Base-by-base conservation (phyloP, 2,329 filamentous ascomycete genomes). In the Epichloe scottii region DNA sequence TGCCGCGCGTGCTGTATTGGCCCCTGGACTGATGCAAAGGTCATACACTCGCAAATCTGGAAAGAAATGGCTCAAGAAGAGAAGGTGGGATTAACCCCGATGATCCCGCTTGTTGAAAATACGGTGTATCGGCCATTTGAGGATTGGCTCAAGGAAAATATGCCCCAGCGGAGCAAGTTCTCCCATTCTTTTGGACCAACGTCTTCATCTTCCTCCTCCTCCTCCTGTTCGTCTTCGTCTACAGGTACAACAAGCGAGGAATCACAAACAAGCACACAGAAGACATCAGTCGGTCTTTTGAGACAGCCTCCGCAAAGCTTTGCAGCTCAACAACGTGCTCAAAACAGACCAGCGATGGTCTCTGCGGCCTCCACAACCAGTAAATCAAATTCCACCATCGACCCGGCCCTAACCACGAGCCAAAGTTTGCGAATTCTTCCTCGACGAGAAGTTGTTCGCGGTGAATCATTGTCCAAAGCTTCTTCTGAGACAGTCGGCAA, bases 21-120 rank as follows among this genome's bases (percentile, higher is more conserved):
- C 0, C 76, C 78, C 2, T 80, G 72, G 71, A 70, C 66, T 50
- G 58, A 66, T 10, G 64, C 68, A 4, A 69, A 76, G 55, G 63
- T 73, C 26, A 64, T 73, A 2, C 72, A 76, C 58, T 77, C 75
- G 41, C 75, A 77, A 48, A 78, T 78, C 1, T 84, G 81, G 75
- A 78, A 79, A 59, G 81, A 85, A 60, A 79, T 84, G 65, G 79
- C 79, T 0, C 74, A 79, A n/a, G 81, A 85, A 63, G 81, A 85
- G 62, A 79, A 84, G 63, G 76, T 78, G 40, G 79, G 80, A 1
- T 66, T 84, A 50, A 84, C 81, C 0, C 81, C 81, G 0, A 70
- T 73, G 55, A 82, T 84, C 52, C 81, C 81, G 2, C 68, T 85
- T 21, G 73, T 75, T 2, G 76, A 81, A 51, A 75, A 77, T 41